phyloP scores from a whole-genome alignment of 805 yeast genomes.

The Jamesozyma spencerorum region DNA sequence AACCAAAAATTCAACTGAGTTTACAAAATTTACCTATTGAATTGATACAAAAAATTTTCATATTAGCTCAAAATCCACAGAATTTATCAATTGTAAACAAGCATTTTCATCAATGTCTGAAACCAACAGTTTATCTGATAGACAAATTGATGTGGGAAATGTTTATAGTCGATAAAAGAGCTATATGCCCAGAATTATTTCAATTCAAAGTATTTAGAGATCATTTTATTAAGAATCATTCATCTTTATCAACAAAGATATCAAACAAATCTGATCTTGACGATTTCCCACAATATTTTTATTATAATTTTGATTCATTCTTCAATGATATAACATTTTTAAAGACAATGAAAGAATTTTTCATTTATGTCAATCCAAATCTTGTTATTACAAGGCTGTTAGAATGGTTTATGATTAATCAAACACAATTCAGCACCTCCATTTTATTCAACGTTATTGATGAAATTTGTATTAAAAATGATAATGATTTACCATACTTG shows the following conservation, averaged over 20 bases:
- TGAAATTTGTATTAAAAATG: neutral
- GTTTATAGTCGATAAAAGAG: slow-evolving; percentile 5
- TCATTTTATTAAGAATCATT: neutral
- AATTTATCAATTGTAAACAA: slow-evolving; percentile 9
- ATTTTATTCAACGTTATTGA: neutral
- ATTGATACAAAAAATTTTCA: slow-evolving; percentile 10
- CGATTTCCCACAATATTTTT: slow-evolving; percentile 17
- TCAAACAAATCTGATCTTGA: neutral
- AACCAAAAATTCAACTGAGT: neutral
- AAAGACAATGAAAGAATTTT: slow-evolving; percentile 4
- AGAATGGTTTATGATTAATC: slow-evolving; percentile 1
- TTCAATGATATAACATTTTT: slow-evolving; percentile 8
- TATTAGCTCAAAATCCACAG: slow-evolving; percentile 2
- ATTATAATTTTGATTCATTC: slow-evolving; percentile 10
- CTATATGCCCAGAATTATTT: too few relatives aligned
- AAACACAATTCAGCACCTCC: neutral
- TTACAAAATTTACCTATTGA: slow-evolving; percentile 11
- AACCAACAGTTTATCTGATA: slow-evolving; percentile 8
- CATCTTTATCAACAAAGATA: neutral
- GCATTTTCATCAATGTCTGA: slow-evolving; percentile 12
- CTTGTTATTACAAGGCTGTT: neutral
- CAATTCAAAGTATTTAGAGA: too few relatives aligned
- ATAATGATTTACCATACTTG: neutral
- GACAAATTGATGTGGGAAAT: slow-evolving; percentile 9
- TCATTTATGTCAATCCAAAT: slow-evolving; percentile 4